Conservation (phyloP, 495 filamentous ascomycete genomes). For the Podospora pseudopauciseta region DNA sequence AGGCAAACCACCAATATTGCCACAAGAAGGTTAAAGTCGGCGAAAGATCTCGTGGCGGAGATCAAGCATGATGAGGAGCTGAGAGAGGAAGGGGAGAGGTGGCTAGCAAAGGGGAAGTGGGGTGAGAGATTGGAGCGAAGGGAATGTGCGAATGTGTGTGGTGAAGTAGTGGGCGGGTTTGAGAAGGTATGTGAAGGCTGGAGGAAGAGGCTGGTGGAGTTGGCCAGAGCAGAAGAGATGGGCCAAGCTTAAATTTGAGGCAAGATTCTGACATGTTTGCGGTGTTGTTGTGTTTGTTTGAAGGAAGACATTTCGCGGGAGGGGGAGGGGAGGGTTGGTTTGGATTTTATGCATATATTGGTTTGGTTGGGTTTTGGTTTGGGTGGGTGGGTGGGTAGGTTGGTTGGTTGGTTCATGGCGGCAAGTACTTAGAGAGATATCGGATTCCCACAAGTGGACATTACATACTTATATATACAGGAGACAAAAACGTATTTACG, state of each 20-base stretch:
- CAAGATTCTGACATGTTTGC: neutral
- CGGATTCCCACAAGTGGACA: neutral
- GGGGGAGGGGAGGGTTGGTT: neutral
- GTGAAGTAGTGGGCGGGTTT: slow-evolving; percentile 86
- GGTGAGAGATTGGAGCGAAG: slow-evolving; percentile 65
- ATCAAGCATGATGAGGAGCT: slow-evolving; percentile 77
- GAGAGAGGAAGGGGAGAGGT: slow-evolving; percentile 73
- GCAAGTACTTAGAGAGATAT: neutral
- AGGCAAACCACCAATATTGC: slow-evolving; percentile 80
- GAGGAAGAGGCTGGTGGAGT: slow-evolving; percentile 48
- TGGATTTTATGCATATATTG: neutral
- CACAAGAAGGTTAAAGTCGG: slow-evolving; percentile 66
- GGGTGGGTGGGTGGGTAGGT: too few species aligned
- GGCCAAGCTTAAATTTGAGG: neutral
- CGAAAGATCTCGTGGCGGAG: slow-evolving; percentile 77
- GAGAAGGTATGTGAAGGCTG: slow-evolving; percentile 72
- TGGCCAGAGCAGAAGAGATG: slow-evolving; percentile 32
- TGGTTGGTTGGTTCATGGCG: neutral
- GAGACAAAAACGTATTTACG: neutral
- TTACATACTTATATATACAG: neutral
- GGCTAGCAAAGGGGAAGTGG: slow-evolving; percentile 79
- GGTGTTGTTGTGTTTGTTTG: neutral
- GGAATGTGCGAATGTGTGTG: slow-evolving; percentile 74
- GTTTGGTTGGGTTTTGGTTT: neutral
- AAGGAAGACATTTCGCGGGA: neutral